These are phyloP conservation scores for Carex myosuroides DNA, from an alignment of 176 grass and related monocot species.

Conservation along the genomic window DNA sequence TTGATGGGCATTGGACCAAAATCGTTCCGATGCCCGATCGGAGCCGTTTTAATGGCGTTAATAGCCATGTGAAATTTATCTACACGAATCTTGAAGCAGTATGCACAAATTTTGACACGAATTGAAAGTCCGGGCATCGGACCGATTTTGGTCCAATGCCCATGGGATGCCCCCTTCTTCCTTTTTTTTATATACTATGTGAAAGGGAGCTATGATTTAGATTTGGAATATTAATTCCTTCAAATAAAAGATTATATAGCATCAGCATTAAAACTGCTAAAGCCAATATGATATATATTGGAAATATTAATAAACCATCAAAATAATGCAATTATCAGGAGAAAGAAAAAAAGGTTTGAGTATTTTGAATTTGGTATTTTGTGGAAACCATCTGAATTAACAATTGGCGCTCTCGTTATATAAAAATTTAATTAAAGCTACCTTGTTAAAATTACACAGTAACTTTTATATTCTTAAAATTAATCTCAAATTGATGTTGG, in stretches of 20 bases:
- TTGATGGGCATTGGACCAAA: too few species aligned
- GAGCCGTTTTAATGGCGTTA: too few species aligned
- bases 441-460: background rate
- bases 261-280: background rate
- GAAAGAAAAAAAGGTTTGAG: background rate
- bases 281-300: background rate
- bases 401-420: background rate
- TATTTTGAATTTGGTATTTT: background rate
- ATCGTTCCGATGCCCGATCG: too few species aligned
- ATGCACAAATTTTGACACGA: too few species aligned
- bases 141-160: too few species aligned
- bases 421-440: background rate
- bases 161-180: too few species aligned
- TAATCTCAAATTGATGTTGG: conserved; percentile 8
- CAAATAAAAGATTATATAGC: too few species aligned
- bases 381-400: background rate
- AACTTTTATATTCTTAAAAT: background rate
- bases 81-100: too few species aligned
- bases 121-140: too few species aligned
- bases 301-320: background rate
- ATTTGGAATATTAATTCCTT: too few species aligned
- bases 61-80: too few species aligned
- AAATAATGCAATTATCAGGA: background rate
- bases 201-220: background rate
- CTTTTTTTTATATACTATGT: background rate